phyloP scores from a whole-genome alignment of 1,284 basidiomycete genomes.

The Microbotryum lychnidis-dioicae region DNA sequence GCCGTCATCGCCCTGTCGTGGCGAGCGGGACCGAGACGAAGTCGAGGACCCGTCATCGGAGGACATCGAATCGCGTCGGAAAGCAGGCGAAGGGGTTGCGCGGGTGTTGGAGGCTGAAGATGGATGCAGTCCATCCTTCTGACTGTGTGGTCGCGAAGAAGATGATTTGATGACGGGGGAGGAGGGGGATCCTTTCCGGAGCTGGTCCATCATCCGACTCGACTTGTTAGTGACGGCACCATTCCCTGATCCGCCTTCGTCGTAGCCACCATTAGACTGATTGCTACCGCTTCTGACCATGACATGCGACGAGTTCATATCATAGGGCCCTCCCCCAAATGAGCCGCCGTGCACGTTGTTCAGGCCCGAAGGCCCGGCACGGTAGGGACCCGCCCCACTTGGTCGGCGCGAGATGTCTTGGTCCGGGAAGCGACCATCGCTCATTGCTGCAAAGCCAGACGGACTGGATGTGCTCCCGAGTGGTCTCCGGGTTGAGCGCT shows the following conservation, averaged over 20 bases:
- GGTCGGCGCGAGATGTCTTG: background rate
- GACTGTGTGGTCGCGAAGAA: background rate
- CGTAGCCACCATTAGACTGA: no score
- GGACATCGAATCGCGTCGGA: constrained; percentile 1
- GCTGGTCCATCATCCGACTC: constrained; percentile 3
- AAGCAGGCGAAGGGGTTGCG: background rate
- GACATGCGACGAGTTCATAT: no score
- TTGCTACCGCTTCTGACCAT: no score
- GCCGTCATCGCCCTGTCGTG: background rate
- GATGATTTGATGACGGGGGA: background rate
- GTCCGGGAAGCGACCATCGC: constrained; percentile 5
- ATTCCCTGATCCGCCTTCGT: no score
- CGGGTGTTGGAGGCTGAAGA: background rate
- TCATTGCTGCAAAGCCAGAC: constrained; percentile 7
- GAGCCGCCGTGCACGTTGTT: no score
- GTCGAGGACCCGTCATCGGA: background rate
- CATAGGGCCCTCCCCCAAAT: no score
- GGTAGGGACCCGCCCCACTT: no score
- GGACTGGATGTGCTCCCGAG: constrained; percentile 6
- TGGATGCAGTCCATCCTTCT: background rate
- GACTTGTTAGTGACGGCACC: background rate
- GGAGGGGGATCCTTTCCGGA: background rate
- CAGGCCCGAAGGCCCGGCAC: no score
- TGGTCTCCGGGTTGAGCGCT: constrained; percentile 11
- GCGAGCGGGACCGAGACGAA: background rate